A percentile compares a stretch with the other conserved stretches of the same genome.
These are phyloP conservation scores for Fragaria ananassa DNA, from an alignment of 306 rosid genomes.

Conservation along the genomic window DNA sequence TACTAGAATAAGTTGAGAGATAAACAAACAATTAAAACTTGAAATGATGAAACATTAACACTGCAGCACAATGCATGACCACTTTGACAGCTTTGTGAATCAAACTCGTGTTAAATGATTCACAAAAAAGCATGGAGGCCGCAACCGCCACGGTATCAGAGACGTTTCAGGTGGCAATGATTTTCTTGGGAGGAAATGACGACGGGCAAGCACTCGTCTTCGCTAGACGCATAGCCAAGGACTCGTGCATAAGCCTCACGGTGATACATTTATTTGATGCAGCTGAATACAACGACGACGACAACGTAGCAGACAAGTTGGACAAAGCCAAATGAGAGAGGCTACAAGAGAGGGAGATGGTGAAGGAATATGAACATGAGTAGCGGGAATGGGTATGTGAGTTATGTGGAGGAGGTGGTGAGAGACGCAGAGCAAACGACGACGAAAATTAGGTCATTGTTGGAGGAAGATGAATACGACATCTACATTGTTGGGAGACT, in stretches of 20 bases:
- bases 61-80: too few relatives aligned
- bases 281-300: neutral
- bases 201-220: constrained; percentile 48
- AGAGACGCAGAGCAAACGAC: constrained; percentile 36
- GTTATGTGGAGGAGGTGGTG: constrained; percentile 36
- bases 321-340: constrained; percentile 15
- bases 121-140: too few relatives aligned
- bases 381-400: constrained; percentile 8
- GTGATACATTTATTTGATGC: constrained; percentile 32
- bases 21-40: too few relatives aligned
- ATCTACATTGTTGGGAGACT: neutral
- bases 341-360: constrained; percentile 28
- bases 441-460: neutral
- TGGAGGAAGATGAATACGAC: constrained; percentile 1
- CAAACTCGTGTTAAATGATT: too few relatives aligned
- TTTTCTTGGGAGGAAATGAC: constrained; percentile 60
- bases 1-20: too few relatives aligned
- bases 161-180: constrained; percentile 24
- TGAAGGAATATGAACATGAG: constrained; percentile 6
- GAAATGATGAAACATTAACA: too few relatives aligned
- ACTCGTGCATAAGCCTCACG: constrained; percentile 36
- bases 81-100: too few relatives aligned
- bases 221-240: constrained; percentile 38
- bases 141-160: too few relatives aligned
- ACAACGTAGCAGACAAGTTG: neutral